Evolutionary conservation across 1,284 basidiomycete species (phyloP), one percentile per base, ranked within the genome.

Genomic region (Afroboletus lepidellus): DNA sequence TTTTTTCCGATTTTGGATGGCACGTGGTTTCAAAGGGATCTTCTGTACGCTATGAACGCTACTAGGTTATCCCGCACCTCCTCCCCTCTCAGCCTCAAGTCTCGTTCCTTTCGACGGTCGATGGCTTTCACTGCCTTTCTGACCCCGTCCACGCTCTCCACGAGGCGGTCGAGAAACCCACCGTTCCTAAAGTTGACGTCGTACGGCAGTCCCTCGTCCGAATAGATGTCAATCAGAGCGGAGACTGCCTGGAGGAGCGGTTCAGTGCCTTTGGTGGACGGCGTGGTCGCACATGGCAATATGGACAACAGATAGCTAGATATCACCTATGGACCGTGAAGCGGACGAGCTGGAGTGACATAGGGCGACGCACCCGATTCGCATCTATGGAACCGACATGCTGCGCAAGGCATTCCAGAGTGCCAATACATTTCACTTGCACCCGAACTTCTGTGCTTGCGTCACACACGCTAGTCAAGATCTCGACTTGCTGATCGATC

Each of bases 221-320:
- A 92, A 70, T 92, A 99, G 46, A 96, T 89, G 69, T 98, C 96
- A 58, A 98, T 92, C 44, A 98, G 70, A 24, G 90, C 91, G 33
- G 96, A 94, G 29, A 87, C 74, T 1, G 85, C 83, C 61, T 96
- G 92, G 18, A 98, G 77, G 51, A 90, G 76, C 0, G 87, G 77
- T 64, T 98, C 94, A 3, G 84, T 78, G 41, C 77, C 79, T 38
- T 73, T 71, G 33, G 72, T 61, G 33, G 77, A 72, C 15, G 73
- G 60, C 25, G 66, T 62, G 23, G 69, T 64, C 18, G 50, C 44
- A 24, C 71, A 69, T 39, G 78, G 77, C 27, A 85, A 66, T 54
- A 84, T 59, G 11, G 81, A 81, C 25, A 94, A 66, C 27, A 93
- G 67, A 69, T 87, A 90, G 39, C 74, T 69, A 7, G 87, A 77